Base-by-base conservation (phyloP, 306 rosid species). In the Ceratonia siliqua region DNA sequence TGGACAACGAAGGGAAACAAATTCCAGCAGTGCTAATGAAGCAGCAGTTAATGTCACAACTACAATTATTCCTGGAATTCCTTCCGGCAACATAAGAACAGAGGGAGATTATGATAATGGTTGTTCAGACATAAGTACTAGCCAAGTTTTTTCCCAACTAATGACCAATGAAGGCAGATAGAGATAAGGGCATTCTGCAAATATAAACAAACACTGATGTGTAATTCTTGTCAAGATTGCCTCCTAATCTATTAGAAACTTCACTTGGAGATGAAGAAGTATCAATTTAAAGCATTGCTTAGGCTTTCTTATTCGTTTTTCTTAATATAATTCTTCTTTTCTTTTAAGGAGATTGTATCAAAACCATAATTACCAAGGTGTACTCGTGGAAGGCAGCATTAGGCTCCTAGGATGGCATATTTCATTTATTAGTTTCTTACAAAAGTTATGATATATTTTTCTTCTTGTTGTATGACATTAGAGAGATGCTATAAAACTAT, bases 161-260 rank as follows among this genome's bases (percentile, higher is more conserved):
- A 85, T 95, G 63, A 92, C 83, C 76, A 95, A 89, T 45, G 91
- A 86, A 70, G 98, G 99, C 67, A 90, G 99, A 89, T 95, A 84
- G 85, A 80, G 79, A 76, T 52, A 58, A 38, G 54, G 14, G 54
- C 48, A 59, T 70, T 75, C 81, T 70, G 54, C 63, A 80, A 79
- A 46, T 61, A 28, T 70, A 33, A 24, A 72, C 72, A 71, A 42
- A 35, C 32, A 61, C 58, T 62, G 49, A 43, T n/a, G 25, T 49
- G 70, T 73, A 46, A 54, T 46, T 39, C 62, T 20, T 35, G 27
- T 74, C 59, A 69, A 43, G 53, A 68, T 24, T 57, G 70, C 71
- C 17, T 0, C 43, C 2, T 30, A 45, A 35, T 48, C 63, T 61
- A 20, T 27, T 62, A 49, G 5, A 21, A 24, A 63, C 38, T 13